Conservation (phyloP, 768 basidiomycete genomes). For the Mrakia gelida region DNA sequence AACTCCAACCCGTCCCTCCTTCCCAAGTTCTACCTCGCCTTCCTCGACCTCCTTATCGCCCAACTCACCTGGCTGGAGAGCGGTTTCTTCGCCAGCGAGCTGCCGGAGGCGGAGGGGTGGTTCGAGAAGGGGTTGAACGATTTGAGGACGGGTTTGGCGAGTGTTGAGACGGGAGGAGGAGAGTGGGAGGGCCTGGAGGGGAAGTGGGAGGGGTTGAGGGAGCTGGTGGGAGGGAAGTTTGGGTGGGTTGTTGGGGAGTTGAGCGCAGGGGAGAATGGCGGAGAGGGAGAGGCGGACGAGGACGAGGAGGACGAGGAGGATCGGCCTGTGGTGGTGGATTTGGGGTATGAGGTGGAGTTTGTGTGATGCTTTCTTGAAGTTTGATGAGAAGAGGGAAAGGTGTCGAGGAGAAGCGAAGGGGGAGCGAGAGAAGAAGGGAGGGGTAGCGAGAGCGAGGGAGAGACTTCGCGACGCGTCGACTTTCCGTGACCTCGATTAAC, state of each 20-base stretch:
- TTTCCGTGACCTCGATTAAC: too few species aligned
- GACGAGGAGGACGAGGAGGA: constrained; percentile 26
- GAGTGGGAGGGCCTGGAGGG: not conserved
- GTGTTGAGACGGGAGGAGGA: not conserved
- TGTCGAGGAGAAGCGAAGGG: too few species aligned
- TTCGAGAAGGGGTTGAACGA: not conserved
- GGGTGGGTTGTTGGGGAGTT: constrained; percentile 13
- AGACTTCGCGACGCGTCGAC: too few species aligned
- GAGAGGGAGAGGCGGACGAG: not conserved
- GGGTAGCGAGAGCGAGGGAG: too few species aligned
- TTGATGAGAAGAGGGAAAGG: too few species aligned
- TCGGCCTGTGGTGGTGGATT: constrained; percentile 23
- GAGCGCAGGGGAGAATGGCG: constrained; percentile 6
- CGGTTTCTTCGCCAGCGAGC: constrained; percentile 18
- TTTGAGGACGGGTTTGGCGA: not conserved
- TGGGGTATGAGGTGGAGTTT: constrained; percentile 1
- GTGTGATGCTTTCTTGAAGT: not conserved
- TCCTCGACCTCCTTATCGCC: constrained; percentile 11
- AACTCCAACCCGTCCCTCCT: constrained; percentile 4
- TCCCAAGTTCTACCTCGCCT: not conserved
- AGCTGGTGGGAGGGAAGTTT: constrained; percentile 16
- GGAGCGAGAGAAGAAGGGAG: too few species aligned
- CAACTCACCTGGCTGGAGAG: constrained; percentile 12
- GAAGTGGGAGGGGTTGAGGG: not conserved
- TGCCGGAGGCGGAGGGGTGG: constrained; percentile 26